These are phyloP conservation scores for Penicillium simplicissimum DNA, from an alignment of 495 filamentous ascomycete species.

Conservation along the genomic window DNA sequence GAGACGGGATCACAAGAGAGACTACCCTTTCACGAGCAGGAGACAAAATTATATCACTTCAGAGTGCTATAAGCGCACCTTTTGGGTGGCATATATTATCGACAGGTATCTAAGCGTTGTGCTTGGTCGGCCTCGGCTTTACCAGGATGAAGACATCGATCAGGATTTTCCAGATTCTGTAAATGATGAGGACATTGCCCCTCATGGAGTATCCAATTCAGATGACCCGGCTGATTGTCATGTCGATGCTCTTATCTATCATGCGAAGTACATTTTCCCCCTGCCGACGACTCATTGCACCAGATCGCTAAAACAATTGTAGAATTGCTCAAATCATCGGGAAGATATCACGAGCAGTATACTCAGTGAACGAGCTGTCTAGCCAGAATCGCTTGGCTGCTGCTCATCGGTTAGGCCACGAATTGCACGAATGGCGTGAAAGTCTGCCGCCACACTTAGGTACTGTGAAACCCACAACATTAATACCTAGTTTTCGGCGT, in stretches of 20 bases:
- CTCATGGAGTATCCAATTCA: not conserved
- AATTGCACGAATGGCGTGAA: not conserved
- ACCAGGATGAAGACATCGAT: constrained; percentile 3
- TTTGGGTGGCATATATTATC: constrained; percentile 12
- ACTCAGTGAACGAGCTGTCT: not conserved
- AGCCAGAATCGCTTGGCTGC: not conserved
- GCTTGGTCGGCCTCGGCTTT: constrained; percentile 25
- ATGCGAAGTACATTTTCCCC: not conserved
- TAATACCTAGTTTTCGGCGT: constrained; percentile 25
- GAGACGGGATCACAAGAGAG: constrained; percentile 11
- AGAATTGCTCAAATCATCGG: not conserved
- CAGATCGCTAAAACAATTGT: too few species aligned
- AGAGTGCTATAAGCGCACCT: constrained; percentile 22
- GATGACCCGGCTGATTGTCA: not conserved
- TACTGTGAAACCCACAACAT: constrained; percentile 10
- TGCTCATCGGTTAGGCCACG: not conserved
- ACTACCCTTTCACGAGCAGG: constrained; percentile 11
- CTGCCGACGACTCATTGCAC: too few species aligned
- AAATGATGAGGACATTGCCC: not conserved
- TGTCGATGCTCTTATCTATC: not conserved
- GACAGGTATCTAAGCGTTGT: constrained; percentile 29
- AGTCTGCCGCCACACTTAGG: not conserved
- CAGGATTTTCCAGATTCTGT: not conserved
- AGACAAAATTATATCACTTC: constrained; percentile 22
- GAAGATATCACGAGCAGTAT: not conserved